Evolutionary conservation across 2,329 filamentous ascomycete species (phyloP).

Genomic region (Blumeria hordei): DNA sequence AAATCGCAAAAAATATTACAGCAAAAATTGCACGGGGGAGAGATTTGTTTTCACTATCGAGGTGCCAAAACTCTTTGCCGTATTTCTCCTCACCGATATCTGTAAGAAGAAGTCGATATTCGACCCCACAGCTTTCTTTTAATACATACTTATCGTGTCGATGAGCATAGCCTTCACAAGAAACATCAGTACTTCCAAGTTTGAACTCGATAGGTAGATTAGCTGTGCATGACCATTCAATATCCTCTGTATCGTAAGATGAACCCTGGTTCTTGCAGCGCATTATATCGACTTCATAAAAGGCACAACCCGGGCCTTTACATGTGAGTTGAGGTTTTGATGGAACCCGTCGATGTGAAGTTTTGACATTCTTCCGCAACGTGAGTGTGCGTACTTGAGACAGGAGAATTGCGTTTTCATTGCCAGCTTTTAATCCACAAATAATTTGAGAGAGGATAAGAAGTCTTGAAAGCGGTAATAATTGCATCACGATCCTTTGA

Average conservation of each 20-base stretch:
- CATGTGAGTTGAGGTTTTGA: conserved; percentile 63
- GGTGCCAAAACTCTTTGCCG: conserved; percentile 15
- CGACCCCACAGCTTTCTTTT: conserved; percentile 77
- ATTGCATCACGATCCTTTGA: conserved; percentile 1
- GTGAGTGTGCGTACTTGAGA: conserved; percentile 56
- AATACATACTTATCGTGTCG: conserved; percentile 67
- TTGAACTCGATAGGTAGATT: conserved; percentile 34
- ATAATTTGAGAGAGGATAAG: conserved; percentile 8
- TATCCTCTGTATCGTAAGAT: conserved; percentile 54
- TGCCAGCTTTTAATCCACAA: conserved; percentile 4
- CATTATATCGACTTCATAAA: conserved; percentile 54
- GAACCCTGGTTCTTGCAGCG: conserved; percentile 71
- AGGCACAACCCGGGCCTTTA: conserved; percentile 26
- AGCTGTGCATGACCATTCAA: conserved; percentile 74
- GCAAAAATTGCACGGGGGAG: conserved; percentile 28
- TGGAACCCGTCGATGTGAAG: conserved; percentile 49
- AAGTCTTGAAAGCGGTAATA: conserved; percentile 5
- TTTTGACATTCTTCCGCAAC: conserved; percentile 40
- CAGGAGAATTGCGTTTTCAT: conserved; percentile 28
- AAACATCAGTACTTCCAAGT: conserved; percentile 67
- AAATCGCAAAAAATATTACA: conserved; percentile 33
- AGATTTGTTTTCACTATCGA: conserved; percentile 10
- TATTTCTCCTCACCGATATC: conserved; percentile 49
- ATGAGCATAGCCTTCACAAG: conserved; percentile 68
- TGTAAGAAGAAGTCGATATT: conserved; percentile 64